phyloP scores from a whole-genome alignment of 257 asterid genomes.

The Galeopsis tetrahit region DNA sequence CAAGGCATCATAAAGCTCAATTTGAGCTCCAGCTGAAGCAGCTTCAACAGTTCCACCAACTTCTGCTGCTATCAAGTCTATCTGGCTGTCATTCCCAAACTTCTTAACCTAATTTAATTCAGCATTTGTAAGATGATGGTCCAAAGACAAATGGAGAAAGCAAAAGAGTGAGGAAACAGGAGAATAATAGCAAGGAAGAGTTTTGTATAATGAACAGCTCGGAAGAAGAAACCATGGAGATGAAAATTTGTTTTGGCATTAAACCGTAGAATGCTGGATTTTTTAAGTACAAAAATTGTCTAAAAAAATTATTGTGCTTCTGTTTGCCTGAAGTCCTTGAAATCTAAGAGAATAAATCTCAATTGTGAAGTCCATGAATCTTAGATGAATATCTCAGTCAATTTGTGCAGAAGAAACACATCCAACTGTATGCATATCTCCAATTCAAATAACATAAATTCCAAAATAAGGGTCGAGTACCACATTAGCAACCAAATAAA shows the following conservation, averaged over 20 bases:
- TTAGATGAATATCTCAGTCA: neutral
- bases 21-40: conserved; percentile 90
- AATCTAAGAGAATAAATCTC: neutral
- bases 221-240: neutral
- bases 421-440: neutral
- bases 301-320: neutral
- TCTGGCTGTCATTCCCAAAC: conserved; percentile 93
- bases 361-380: neutral
- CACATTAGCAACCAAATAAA: neutral
- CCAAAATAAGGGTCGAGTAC: conserved; percentile 3
- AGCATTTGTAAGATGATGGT: conserved; percentile 22
- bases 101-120: conserved; percentile 72
- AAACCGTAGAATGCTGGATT: neutral
- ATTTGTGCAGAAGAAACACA: neutral
- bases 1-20: conserved; percentile 91
- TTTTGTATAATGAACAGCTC: neutral
- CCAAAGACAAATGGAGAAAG: conserved; percentile 19
- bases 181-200: neutral
- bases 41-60: conserved; percentile 96
- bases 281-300: neutral
- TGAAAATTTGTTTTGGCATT: neutral
- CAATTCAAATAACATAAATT: neutral
- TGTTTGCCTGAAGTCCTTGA: neutral
- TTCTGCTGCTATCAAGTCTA: conserved; percentile 80
- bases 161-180: neutral